Evolutionary conservation across 495 filamentous ascomycete species (phyloP).

Genomic region (Xylona heveae): DNA sequence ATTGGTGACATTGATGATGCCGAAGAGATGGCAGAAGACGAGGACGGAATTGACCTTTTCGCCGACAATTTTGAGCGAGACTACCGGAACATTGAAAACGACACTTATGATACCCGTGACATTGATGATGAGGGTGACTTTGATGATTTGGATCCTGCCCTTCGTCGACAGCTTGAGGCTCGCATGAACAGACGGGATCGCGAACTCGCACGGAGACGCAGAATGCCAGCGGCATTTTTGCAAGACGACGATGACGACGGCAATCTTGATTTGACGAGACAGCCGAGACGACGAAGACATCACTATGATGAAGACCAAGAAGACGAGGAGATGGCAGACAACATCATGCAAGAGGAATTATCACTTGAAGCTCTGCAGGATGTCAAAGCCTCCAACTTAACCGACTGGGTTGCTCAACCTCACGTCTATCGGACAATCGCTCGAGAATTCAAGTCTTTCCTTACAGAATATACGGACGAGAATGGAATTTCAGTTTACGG

Average conservation of each 20-base stretch:
- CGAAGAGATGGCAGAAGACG: slow-evolving; percentile 92
- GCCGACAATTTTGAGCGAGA: slow-evolving; percentile 75
- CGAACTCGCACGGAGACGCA: slow-evolving; percentile 49
- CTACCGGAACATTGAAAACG: slow-evolving; percentile 40
- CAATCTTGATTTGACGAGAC: slow-evolving; percentile 59
- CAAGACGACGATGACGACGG: slow-evolving; percentile 77
- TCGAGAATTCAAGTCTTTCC: slow-evolving; percentile 89
- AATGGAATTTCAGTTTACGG: slow-evolving; percentile 82
- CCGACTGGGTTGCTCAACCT: slow-evolving; percentile 84
- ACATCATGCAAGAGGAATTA: slow-evolving; percentile 87
- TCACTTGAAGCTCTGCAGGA: slow-evolving; percentile 81
- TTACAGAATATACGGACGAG: slow-evolving; percentile 86
- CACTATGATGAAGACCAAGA: slow-evolving; percentile 88
- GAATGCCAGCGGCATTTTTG: slow-evolving; percentile 68
- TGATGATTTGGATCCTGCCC: slow-evolving; percentile 44
- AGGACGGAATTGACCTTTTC: slow-evolving; percentile 85
- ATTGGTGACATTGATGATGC: slow-evolving; percentile 75
- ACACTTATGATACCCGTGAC: slow-evolving; percentile 45
- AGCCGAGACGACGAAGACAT: slow-evolving; percentile 58
- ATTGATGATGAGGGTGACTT: slow-evolving; percentile 70
- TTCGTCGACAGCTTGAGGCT: slow-evolving; percentile 61
- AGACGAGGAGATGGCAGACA: slow-evolving; percentile 67
- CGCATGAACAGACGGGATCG: slow-evolving; percentile 68
- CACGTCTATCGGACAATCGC: slow-evolving; percentile 86
- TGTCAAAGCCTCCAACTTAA: slow-evolving; percentile 78